A percentile compares a stretch with the other conserved stretches of the same genome.
These are phyloP conservation scores for Chlamydomonas sp. DNA, from an alignment of 139 green algal genomes.

Conservation along the genomic window DNA sequence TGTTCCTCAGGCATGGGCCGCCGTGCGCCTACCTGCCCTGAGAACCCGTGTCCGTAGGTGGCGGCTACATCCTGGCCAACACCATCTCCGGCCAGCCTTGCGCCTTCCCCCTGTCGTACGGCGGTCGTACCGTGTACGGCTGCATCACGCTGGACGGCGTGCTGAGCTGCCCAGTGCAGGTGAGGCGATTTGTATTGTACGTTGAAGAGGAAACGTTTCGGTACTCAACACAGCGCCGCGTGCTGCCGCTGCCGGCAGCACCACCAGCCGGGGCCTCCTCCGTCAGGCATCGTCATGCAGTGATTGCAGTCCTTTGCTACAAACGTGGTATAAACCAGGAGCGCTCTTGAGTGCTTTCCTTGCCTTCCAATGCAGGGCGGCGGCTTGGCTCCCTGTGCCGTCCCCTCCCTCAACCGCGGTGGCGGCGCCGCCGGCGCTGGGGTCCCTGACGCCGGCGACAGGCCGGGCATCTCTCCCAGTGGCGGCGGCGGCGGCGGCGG, in stretches of 20 bases:
- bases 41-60: background rate
- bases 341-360: too few relatives aligned
- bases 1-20: too few relatives aligned
- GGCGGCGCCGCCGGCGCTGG: background rate
- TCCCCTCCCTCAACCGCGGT: background rate
- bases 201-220: too few relatives aligned
- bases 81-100: conserved; percentile 1
- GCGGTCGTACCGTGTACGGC: conserved; percentile 19
- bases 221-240: too few relatives aligned
- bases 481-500: background rate
- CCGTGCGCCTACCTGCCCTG: background rate
- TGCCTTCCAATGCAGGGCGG: background rate
- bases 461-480: background rate
- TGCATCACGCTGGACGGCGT: conserved; percentile 12
- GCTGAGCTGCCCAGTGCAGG: conserved; percentile 17
- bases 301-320: too few relatives aligned
- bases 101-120: conserved; percentile 22
- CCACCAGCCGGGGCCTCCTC: too few relatives aligned
- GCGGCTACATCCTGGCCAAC: conserved; percentile 8
- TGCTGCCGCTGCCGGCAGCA: too few relatives aligned
- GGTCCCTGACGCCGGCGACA: background rate
- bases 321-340: too few relatives aligned
- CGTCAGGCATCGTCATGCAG: too few relatives aligned
- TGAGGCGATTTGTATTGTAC: background rate
- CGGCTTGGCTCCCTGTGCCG: background rate